Evolutionary conservation across 805 yeast genomes (phyloP), one percentile per base, ranked within the genome.

Genomic region (Suhomyces emberorum): DNA sequence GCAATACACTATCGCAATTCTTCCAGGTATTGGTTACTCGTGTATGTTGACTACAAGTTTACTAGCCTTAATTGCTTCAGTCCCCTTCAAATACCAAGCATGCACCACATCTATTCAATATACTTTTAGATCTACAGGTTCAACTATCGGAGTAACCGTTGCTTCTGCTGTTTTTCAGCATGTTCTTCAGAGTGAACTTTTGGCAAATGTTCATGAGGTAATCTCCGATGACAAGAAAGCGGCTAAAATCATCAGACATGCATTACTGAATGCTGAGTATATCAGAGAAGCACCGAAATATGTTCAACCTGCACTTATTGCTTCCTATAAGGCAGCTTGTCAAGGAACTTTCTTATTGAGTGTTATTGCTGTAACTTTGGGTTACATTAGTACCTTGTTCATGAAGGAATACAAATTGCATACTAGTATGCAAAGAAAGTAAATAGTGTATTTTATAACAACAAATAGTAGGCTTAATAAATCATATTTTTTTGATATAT

Each of bases 51-150:
- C 95, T 0, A 76, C 84, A 2, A 79, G 89, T 0, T 63, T 87
- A 32, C 59, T 86, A 23, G 83, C 95, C 0, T 69, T 87, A 59
- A 83, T 87, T 36, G 81, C 93, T 0, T 76, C 93, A 1, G 93
- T 83, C 2, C 80, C 83, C 7, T 58, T 67, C 15, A 70, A 74
- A 35, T 74, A 70, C 51, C 95, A 87, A 58, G 95, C 96, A 1
- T 74, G 88, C 15, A 83, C 91, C 2, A 88, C 96, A 0, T 85
- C 95, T 0, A 84, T 89, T 39, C 95, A 87, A 52, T 88, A 89
- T 56, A 88, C 89, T 0, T 87, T 84, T 65, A 72, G 95, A 51
- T 81, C 91, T 7, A 81, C 88, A 1, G 95, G 95, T 0, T 82
- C 91, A n/a, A 83, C 93, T 0, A 59, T 86, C 32, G 95, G 95